Evolutionary conservation across 2,329 filamentous ascomycete genomes (phyloP), one percentile per base, ranked within the genome.

Genomic region (Pestalotiopsis sp.): DNA sequence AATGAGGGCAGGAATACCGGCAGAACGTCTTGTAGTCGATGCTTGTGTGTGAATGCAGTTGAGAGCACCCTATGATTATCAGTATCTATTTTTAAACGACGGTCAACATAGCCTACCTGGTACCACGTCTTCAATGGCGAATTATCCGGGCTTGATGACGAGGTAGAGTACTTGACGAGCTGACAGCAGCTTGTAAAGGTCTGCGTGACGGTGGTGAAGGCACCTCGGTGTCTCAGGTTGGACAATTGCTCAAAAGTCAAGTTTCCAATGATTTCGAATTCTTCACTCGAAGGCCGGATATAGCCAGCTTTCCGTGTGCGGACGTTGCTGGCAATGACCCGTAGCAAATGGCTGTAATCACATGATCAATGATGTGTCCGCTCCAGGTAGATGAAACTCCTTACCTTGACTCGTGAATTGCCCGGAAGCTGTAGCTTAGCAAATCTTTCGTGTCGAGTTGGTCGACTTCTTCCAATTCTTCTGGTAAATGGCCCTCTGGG

Each of bases 401-500:
- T 70, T 82, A 94, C 92, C 93, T 97, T 27, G 95, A 93, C 81
- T 99, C 96, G 71, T 97, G 95, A n/a, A 98, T 85, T 5, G 94
- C 93, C 74, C 96, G 90, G 87, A 97, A 99, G 71, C 94, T 97
- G 79, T 96, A 99, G 72, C 95, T 98, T 61, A 99, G 81, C 20
- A 97, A 87, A 74, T 97, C 94, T 77, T 98, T 98, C 0, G 94
- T 94, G 65, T 92, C 91, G 2, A 94, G 85, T 1, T 91, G 92
- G 4, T 91, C 87, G 17, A 88, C 82, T 41, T 92, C 91, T 66
- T 92, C 89, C n/a, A 93, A 79, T 31, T 95, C 93, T 65, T 95
- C 90, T 0, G 91, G 92, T 3, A 93, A 83, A 78, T 96, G 91
- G 0, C 95, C 95, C 80, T 99, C 96, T 0, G 97, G 96, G 1